Evolutionary conservation across 345 rosid species (phyloP), one percentile per base, ranked within the genome.

Genomic region (Cardamine occulta): DNA sequence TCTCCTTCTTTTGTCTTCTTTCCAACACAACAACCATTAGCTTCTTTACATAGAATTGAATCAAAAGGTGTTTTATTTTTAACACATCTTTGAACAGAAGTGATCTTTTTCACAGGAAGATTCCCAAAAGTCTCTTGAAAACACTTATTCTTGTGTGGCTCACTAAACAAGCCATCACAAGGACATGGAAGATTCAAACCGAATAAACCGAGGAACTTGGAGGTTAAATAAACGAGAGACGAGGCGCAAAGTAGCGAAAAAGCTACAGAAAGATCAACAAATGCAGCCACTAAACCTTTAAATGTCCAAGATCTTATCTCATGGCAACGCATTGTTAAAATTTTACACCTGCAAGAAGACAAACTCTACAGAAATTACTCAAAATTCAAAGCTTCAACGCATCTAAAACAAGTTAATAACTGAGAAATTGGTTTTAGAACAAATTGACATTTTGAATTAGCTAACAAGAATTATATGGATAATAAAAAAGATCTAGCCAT

Each of bases 101-200:
- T 74, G 61, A 87, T 80, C 45, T 81, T 87, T 63, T 75, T 60
- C 3, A 82, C 61, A 5, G 90, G 86, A 11, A 66, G 19, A 37
- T 84, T 52, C 34, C 59, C 77, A 28, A 88, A 48, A 70, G 57
- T 60, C 54, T 82, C 73, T 80, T 84, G 88, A 63, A 87, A 86
- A 75, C 88, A 87, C 13, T 80, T 80, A 21, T 45, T 70, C 58
- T 65, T 70, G 40, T 47, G 63, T 1, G 79, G 66, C 18, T 72
- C 65, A 24, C 88, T 84, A 63, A 85, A 90, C 7, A 78, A 49
- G 6, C 89, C 86, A 66, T 86, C 80, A 75, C 88, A 84, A 55
- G 88, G 86, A 42, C 96, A 90, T 0, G 93, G 91, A 39, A 88
- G 82, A 19, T 31, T 37, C 59, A 80, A 60, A 6, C 93, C 91